Evolutionary conservation across 768 basidiomycete species (phyloP).

Genomic region (Psilocybe tampanensis): DNA sequence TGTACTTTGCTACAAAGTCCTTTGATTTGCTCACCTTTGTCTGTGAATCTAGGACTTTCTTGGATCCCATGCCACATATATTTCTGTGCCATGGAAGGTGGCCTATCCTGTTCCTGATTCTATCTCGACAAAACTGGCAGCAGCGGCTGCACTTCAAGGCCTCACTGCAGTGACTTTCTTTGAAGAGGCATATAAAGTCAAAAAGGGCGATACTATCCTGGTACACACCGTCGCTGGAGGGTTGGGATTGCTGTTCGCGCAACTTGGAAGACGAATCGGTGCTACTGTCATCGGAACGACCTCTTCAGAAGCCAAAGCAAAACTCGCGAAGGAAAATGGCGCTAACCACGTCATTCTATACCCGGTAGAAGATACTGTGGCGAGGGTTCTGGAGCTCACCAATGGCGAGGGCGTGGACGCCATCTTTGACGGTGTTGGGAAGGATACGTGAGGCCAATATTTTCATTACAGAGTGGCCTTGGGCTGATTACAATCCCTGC

Average conservation of each 20-base stretch:
- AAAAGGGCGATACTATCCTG: constrained; percentile 78
- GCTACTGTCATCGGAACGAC: constrained; percentile 94
- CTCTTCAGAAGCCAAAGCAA: constrained; percentile 82
- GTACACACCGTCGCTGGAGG: constrained; percentile 94
- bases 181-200: constrained; percentile 83
- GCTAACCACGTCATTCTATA: constrained; percentile 89
- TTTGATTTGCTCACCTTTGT: background rate
- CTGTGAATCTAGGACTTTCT: constrained; percentile 38
- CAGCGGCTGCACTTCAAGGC: constrained; percentile 72
- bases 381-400: constrained; percentile 74
- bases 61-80: constrained; percentile 71
- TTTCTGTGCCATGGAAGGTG: constrained; percentile 62
- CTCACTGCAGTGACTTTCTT: constrained; percentile 78
- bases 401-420: constrained; percentile 83
- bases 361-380: constrained; percentile 70
- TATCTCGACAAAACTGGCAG: constrained; percentile 63
- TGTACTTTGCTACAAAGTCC: background rate
- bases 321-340: constrained; percentile 75
- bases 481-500: background rate
- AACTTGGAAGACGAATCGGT: constrained; percentile 72
- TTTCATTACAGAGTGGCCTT: background rate
- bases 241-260: constrained; percentile 68
- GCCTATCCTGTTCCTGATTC: constrained; percentile 67
- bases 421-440: constrained; percentile 95
- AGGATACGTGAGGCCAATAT: constrained; percentile 72